Percentiles rank a stretch among this genome's conserved stretches.
Evolutionary conservation across 177 flowering plant genomes (phyloP).

Genomic region (Tripterygium wilfordii): DNA sequence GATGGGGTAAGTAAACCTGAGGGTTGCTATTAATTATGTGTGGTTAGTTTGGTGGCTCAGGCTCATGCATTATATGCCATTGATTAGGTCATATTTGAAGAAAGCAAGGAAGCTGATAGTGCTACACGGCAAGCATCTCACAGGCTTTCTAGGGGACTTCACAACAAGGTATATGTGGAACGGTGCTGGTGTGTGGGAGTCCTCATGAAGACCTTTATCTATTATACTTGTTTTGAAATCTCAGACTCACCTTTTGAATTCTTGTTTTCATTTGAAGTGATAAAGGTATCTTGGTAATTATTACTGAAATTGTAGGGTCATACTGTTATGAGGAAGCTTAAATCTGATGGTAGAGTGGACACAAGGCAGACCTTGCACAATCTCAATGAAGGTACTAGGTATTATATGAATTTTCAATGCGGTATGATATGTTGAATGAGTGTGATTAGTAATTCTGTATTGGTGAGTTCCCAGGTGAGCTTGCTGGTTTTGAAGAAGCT

Average conservation of each 20-base stretch:
- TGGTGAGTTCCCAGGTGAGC: conserved; percentile 48
- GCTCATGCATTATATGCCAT: too few species aligned
- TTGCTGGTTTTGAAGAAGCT: conserved; percentile 61
- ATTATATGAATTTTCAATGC: too few species aligned
- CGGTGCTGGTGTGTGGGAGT: too few species aligned
- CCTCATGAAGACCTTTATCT: too few species aligned
- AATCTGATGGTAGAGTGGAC: conserved; percentile 62
- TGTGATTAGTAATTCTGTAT: neutral
- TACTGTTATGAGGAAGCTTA: conserved; percentile 45
- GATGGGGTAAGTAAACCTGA: conserved; percentile 66
- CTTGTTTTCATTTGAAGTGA: too few species aligned
- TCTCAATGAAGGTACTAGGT: conserved; percentile 46
- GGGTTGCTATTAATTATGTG: too few species aligned
- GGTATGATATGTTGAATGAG: neutral
- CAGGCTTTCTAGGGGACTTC: conserved; percentile 45
- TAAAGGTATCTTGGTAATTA: too few species aligned
- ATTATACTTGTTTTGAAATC: too few species aligned
- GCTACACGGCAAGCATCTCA: conserved; percentile 51
- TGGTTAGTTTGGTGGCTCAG: too few species aligned
- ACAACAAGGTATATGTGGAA: conserved; percentile 58
- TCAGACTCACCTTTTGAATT: too few species aligned
- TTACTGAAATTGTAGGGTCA: conserved; percentile 68
- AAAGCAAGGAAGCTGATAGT: conserved; percentile 59
- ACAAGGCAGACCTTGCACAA: conserved; percentile 63
- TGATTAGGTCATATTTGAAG: conserved; percentile 62